phyloP scores from a whole-genome alignment of 1,139 yeast genomes.

The Zygoascus hellenicus region DNA sequence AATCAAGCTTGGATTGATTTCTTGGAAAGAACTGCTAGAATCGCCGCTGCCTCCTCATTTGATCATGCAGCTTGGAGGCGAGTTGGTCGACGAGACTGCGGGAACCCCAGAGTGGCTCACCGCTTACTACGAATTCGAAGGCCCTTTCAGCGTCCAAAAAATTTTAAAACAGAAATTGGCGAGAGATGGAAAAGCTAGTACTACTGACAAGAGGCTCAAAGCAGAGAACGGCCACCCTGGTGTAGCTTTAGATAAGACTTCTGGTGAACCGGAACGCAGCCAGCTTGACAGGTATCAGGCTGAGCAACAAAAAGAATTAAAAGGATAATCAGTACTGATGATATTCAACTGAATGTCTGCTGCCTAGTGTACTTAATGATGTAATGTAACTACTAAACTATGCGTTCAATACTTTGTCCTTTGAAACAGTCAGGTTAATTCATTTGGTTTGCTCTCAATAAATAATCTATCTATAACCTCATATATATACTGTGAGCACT shows the following conservation, averaged over 20 bases:
- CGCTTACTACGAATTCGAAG: conserved; percentile 34
- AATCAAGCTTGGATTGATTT: conserved; percentile 2
- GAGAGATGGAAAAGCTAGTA: conserved; percentile 18
- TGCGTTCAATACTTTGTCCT: too few relatives aligned
- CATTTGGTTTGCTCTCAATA: too few relatives aligned
- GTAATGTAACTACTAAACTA: too few relatives aligned
- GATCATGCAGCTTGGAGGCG: conserved; percentile 30
- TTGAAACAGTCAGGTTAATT: too few relatives aligned
- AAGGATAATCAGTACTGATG: too few relatives aligned
- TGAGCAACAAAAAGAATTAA: conserved; percentile 13
- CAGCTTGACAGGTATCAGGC: conserved; percentile 17
- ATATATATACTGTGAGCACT: too few relatives aligned
- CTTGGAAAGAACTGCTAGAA: conserved; percentile 6
- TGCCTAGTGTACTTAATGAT: too few relatives aligned
- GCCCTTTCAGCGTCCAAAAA: conserved; percentile 27
- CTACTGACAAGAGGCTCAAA: conserved; percentile 21
- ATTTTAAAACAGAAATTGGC: conserved; percentile 22
- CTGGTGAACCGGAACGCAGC: not conserved
- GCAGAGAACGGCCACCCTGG: conserved; percentile 34
- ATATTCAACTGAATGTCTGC: too few relatives aligned
- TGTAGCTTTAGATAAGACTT: conserved; percentile 23
- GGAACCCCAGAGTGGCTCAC: conserved; percentile 28
- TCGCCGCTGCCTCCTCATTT: conserved; percentile 28
- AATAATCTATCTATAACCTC: too few relatives aligned
- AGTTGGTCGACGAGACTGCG: conserved; percentile 24